Conservation (phyloP, 2,329 filamentous ascomycete genomes). For the Diplodia sapinea region DNA sequence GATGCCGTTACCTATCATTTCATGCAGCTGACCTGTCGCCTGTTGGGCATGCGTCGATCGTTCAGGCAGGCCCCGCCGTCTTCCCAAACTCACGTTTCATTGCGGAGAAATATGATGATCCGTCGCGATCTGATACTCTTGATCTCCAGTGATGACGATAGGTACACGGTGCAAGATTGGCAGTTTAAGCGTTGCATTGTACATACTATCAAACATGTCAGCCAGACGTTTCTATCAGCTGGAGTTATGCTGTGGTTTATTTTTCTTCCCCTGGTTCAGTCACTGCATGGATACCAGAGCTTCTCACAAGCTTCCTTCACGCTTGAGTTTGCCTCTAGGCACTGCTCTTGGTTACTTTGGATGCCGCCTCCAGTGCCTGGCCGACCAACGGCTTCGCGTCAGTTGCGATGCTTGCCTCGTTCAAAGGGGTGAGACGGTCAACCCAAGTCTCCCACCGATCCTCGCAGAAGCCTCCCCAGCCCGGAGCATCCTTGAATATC, state of each 20-base stretch:
- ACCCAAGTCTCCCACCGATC: conserved; percentile 31
- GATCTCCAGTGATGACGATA: neutral
- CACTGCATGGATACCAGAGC: no score
- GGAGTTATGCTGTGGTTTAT: no score
- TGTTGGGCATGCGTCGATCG: neutral
- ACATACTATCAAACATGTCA: no score
- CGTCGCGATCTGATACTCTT: neutral
- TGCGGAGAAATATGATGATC: neutral
- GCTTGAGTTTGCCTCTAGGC: neutral
- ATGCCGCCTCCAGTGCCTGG: conserved; percentile 2
- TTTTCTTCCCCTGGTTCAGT: no score
- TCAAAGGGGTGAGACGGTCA: conserved; percentile 5
- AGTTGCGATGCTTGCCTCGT: conserved; percentile 6
- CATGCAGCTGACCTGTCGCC: neutral
- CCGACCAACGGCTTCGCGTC: conserved; percentile 15
- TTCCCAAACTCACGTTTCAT: neutral
- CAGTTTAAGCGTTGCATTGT: no score
- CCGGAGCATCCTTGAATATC: conserved; percentile 26
- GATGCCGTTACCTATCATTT: neutral
- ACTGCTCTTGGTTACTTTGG: conserved; percentile 14
- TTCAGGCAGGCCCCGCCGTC: neutral
- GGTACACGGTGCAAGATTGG: no score
- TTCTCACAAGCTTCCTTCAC: neutral
- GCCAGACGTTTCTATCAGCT: no score
- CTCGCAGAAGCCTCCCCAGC: conserved; percentile 28